phyloP scores from a whole-genome alignment of 2,329 filamentous ascomycete species.

The Didymella pomorum region DNA sequence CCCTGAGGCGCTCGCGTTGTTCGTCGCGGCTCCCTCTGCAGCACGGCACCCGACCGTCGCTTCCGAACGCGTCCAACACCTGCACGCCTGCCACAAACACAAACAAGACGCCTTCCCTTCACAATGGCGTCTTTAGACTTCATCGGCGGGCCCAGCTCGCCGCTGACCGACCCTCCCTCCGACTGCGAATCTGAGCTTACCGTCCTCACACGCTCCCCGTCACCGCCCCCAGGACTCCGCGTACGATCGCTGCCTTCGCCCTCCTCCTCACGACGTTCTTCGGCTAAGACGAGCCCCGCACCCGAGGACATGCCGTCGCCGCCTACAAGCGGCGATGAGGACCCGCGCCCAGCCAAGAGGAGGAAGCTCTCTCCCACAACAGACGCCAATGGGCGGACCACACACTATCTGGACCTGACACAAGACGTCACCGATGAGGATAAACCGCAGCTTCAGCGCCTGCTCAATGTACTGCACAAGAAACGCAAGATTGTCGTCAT shows the following conservation, averaged over 20 bases:
- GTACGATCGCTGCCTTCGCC: constrained; percentile 47
- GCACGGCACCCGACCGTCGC: constrained; percentile 22
- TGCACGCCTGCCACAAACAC: constrained; percentile 18
- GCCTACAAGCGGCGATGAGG: constrained; percentile 64
- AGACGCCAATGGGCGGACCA: constrained; percentile 72
- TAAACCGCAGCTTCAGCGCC: constrained; percentile 68
- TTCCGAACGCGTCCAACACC: constrained; percentile 23
- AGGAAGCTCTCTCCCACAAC: constrained; percentile 59
- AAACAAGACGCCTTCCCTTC: constrained; percentile 20
- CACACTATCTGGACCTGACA: constrained; percentile 79
- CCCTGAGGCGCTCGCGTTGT: constrained; percentile 20
- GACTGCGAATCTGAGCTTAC: constrained; percentile 48
- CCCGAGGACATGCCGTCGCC: constrained; percentile 56
- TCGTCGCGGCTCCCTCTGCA: constrained; percentile 19
- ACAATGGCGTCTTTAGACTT: constrained; percentile 40
- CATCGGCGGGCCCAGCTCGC: constrained; percentile 46
- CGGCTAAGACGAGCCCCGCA: constrained; percentile 55
- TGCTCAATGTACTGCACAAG: constrained; percentile 78
- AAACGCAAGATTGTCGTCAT: constrained; percentile 98
- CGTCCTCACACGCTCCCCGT: constrained; percentile 40
- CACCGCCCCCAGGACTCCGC: constrained; percentile 44
- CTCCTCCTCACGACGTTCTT: constrained; percentile 57
- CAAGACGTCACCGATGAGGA: constrained; percentile 65
- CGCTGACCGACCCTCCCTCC: constrained; percentile 50
- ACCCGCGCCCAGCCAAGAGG: constrained; percentile 76